A percentile compares a stretch with the other conserved stretches of the same genome.
phyloP scores from a whole-genome alignment of 2,329 filamentous ascomycete genomes.

The Conoideocrella luteorostrata region DNA sequence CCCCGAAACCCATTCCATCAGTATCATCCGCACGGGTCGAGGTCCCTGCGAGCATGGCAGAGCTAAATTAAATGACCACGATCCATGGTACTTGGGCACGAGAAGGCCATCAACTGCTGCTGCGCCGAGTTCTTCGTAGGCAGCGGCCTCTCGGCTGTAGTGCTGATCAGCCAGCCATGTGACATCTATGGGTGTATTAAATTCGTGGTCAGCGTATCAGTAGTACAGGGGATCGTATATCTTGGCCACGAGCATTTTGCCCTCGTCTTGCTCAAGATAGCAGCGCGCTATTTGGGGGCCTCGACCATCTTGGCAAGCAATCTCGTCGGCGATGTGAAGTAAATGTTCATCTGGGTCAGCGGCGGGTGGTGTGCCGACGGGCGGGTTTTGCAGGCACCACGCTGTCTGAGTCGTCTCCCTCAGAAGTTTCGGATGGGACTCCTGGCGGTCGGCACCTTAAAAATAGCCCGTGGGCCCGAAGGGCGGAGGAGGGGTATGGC shows the following conservation, averaged over 20 bases:
- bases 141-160: slow-evolving; percentile 5
- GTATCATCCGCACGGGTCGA: slow-evolving; percentile 5
- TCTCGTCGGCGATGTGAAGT: slow-evolving; percentile 1
- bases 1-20: slow-evolving; percentile 9
- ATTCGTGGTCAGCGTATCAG: not conserved
- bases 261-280: not conserved
- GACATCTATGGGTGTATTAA: slow-evolving; percentile 1
- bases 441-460: not conserved
- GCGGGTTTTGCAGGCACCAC: slow-evolving; percentile 6
- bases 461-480: not conserved
- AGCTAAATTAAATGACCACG: slow-evolving; percentile 5
- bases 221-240: slow-evolving; percentile 11
- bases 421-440: not conserved
- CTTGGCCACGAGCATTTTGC: slow-evolving; percentile 8
- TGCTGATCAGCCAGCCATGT: slow-evolving; percentile 4
- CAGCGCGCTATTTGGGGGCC: slow-evolving; percentile 10
- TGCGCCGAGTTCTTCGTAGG: slow-evolving; percentile 7
- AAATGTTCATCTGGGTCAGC: not conserved
- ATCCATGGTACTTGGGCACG: slow-evolving; percentile 5
- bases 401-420: not conserved
- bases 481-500: not conserved
- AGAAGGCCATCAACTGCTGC: slow-evolving; percentile 1
- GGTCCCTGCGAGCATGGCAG: not conserved
- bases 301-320: slow-evolving; percentile 6
- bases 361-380: not conserved